Base-by-base conservation (phyloP, 2,329 filamentous ascomycete species). In the Didymella glomerata region DNA sequence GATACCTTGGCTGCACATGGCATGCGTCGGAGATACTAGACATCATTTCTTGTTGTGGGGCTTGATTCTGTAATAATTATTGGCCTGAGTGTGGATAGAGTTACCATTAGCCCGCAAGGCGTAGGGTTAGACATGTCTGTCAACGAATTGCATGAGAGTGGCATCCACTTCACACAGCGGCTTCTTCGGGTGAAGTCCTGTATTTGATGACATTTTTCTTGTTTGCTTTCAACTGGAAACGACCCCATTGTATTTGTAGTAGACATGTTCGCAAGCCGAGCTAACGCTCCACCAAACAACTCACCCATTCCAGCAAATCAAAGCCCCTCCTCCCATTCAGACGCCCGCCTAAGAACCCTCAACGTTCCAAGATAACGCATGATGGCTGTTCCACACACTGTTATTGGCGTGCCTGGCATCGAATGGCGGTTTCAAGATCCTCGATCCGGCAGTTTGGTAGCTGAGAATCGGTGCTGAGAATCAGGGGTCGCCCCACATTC, bases 1-100 rank as follows among this genome's bases (percentile, higher is more conserved):
- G 79, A 79, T 68, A 82, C 81, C 63, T 72, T 90, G 67, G 79
- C 84, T 53, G 78, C 81, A 46, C 72, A 87, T 75, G 71, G 72
- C 1, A 52, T 72, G 13, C 56, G 51, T 9, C 40, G 50, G 34
- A 46, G 50, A 42, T 59, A 59, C 27, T 59, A 50, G 49, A 27
- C 46, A 27, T 47, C 41, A 24, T 22, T 14, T 11, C 14, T 18
- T 40, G 42, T 16, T 8, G 9, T 28, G 48, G 18, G 4, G 24
- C 4, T 52, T 34, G n/a, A 16, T 56, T 53, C 44, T 55, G 52
- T 42, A 56, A 47, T 59, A 59, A 59, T 59, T 54, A 50, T 54
- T 59, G 49, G 45, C 48, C 44, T 27, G 32, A 44, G 28, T 25
- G 32, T 44, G 24, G 51, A 47, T 48, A 46, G 30, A 50, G 41